A percentile compares a stretch with the other conserved stretches of the same genome.
Evolutionary conservation across 257 asterid genomes (phyloP).

Genomic region (Primulina tabacum): DNA sequence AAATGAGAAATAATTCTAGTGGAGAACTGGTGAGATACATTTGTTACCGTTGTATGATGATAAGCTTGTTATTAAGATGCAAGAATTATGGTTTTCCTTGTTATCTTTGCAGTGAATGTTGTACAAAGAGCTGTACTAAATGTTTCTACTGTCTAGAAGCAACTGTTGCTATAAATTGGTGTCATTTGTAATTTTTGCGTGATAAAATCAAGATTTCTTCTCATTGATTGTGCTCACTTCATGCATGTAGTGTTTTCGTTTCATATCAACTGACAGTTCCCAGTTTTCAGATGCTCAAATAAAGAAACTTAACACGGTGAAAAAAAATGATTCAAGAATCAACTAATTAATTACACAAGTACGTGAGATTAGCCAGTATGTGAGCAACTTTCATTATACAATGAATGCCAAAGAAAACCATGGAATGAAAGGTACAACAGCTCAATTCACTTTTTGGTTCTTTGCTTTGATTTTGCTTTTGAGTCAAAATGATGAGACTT

Average conservation of each 20-base stretch:
- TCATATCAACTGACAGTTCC: not conserved
- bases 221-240: not conserved
- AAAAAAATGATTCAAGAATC: not conserved
- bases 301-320: not conserved
- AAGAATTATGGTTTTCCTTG: constrained; percentile 22
- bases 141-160: not conserved
- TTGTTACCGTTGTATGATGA: not conserved
- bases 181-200: not conserved
- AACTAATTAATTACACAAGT: too few relatives aligned
- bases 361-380: too few relatives aligned
- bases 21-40: constrained; percentile 24
- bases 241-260: not conserved
- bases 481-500: constrained; percentile 90
- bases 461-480: constrained; percentile 63
- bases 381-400: not conserved
- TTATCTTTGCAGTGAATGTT: constrained; percentile 28
- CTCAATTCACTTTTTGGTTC: constrained; percentile 39
- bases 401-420: not conserved
- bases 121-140: constrained; percentile 36
- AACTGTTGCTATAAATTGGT: not conserved
- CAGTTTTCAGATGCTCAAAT: too few relatives aligned
- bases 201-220: not conserved
- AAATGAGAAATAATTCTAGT: constrained; percentile 39
- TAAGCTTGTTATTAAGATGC: constrained; percentile 24
- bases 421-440: constrained; percentile 7